Evolutionary conservation across 2,329 filamentous ascomycete genomes (phyloP).

Genomic region (Penicillium sp.): DNA sequence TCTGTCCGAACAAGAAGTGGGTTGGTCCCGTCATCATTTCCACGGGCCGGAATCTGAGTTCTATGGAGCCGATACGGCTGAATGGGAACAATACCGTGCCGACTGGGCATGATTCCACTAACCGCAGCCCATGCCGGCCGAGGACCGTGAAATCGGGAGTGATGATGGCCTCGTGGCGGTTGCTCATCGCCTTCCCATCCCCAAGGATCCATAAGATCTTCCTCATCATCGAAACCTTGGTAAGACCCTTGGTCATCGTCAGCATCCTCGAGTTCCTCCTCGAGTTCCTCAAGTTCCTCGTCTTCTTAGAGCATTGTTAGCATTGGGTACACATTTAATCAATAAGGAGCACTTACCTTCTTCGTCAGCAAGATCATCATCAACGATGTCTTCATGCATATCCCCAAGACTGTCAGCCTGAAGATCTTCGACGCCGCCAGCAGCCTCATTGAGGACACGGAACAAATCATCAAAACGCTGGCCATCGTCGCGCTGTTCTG

Average conservation of each 20-base stretch:
- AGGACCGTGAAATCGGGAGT: slow-evolving; percentile 50
- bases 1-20: slow-evolving; percentile 65
- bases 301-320: slow-evolving; percentile 35
- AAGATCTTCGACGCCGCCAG: slow-evolving; percentile 36
- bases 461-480: slow-evolving; percentile 41
- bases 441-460: slow-evolving; percentile 37
- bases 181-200: slow-evolving; percentile 50
- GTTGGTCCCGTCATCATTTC: slow-evolving; percentile 72
- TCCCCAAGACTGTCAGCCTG: slow-evolving; percentile 43
- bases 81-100: slow-evolving; percentile 34
- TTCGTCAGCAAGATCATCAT: slow-evolving; percentile 52
- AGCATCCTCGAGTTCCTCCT: slow-evolving; percentile 39
- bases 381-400: slow-evolving; percentile 38
- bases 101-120: slow-evolving; percentile 49
- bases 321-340: too few relatives aligned
- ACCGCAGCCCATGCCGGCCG: slow-evolving; percentile 56
- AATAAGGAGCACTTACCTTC: slow-evolving; percentile 42
- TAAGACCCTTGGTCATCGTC: slow-evolving; percentile 39
- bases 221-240: slow-evolving; percentile 31
- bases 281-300: slow-evolving; percentile 41
- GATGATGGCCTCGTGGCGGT: slow-evolving; percentile 37
- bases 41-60: slow-evolving; percentile 42
- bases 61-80: slow-evolving; percentile 39
- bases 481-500: slow-evolving; percentile 35
- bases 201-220: slow-evolving; percentile 39